Base-by-base conservation (phyloP, 257 asterid species). In the Apocynum venetum region DNA sequence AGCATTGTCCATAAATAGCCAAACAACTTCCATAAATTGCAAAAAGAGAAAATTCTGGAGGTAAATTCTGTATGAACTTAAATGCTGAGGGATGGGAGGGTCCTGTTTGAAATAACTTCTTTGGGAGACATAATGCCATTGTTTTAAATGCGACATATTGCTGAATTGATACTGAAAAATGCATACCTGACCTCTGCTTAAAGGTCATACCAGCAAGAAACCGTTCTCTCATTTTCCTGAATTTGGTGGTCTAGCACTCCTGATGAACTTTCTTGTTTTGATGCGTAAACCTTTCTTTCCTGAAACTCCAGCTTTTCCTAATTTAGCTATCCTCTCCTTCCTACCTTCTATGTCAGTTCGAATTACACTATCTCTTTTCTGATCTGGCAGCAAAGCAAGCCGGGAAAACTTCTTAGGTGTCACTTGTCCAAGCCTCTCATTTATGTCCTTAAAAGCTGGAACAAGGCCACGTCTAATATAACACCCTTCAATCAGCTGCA, bases 401-500 rank as follows among this genome's bases (percentile, higher is more conserved):
- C 96, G 86, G 1, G 99, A 85, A 83, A 95, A 95, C 90, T 89
- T 93, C 87, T 88, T 89, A 2, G 99, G 99, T 12, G 86, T 67
- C 60, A 93, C 96, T 65, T 82, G 83, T 77, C 98, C 99, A 56
- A 95, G 96, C 86, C 85, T 89, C 87, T 91, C 93, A 43, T 63
- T 87, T 78, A 95, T 91, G 85, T 93, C 99, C 68, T 84, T 87
- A 77, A 87, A 91, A 86, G 99, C 99, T 43, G 97, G 92, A 76
- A 92, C 96, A 68, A 95, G 96, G 75, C 97, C 97, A 57, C 91
- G 90, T 82, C 99, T 89, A 55, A 95, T 86, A 70, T 71, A 95
- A 88, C 99, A 95, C 41, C 98, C 98, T 56, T 89, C 91, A n/a
- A 90, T 71, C 8, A 95, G 92, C 85, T 89, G 93, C 97, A 95